Base-by-base conservation (phyloP, 2,329 filamentous ascomycete species). In the Ascochyta koolunga region DNA sequence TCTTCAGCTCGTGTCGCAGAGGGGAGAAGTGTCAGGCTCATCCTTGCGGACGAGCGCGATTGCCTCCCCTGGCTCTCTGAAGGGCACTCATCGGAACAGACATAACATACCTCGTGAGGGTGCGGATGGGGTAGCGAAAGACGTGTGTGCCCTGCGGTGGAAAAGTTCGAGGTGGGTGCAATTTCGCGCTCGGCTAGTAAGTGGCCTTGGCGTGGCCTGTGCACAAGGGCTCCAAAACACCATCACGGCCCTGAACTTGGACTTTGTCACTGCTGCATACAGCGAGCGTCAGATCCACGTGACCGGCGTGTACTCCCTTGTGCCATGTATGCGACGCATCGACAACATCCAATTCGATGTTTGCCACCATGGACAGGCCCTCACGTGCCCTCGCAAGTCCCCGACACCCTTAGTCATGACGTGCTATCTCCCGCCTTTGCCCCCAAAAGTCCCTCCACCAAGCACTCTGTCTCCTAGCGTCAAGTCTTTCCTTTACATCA, bases 1-100 rank as follows among this genome's bases (percentile, higher is more conserved):
- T 88, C 85, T 87, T 86, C 83, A 86, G 83, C 85, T 86, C 83
- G 78, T 84, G 72, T 76, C 71, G 73, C 68, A 69, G 66, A 75
- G 77, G 74, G 72, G 70, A 76, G 77, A 76, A 67, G 79, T 81
- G 73, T 80, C 78, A 74, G 69, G 55, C 54, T 62, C 61, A 66
- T 65, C 62, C 57, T 60, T 56, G 63, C 60, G 61, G 58, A 59
- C 21, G 47, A 31, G 45, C 49, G 58, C 73, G 78, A 80, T 77
- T 78, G 77, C 77, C 73, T 72, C 68, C 68, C 75, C 72, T 61
- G 78, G 79, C 79, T 78, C 73, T 75, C 78, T 79, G 78, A 81
- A 80, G 77, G 77, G 77, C 77, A 79, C 76, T 77, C 71, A 67
- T 58, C n/a, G 51, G 41, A 54, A 45, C 41, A 31, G 16, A 43